These are phyloP conservation scores for Talaromyces ruber DNA, from an alignment of 495 filamentous ascomycete species.

Conservation along the genomic window DNA sequence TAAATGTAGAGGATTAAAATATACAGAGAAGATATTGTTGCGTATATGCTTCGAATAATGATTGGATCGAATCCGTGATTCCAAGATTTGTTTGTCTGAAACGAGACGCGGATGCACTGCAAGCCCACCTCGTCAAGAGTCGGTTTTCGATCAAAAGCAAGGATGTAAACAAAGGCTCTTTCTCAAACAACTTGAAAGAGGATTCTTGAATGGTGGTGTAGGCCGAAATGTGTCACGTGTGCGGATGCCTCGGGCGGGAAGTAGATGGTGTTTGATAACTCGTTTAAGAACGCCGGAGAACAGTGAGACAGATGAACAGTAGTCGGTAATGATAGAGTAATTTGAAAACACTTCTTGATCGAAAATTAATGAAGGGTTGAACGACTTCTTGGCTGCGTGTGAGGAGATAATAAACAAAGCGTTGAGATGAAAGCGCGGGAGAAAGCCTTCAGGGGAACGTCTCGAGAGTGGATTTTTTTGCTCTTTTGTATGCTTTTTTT, in stretches of 20 bases:
- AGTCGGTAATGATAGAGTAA: background rate
- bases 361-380: background rate
- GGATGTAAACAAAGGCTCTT: background rate
- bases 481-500: background rate
- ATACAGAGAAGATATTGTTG: conserved; percentile 5
- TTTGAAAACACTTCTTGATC: conserved; percentile 7
- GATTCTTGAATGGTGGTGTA: background rate
- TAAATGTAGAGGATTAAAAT: background rate
- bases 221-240: background rate
- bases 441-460: background rate
- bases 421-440: conserved; percentile 1
- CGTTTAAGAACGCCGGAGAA: background rate
- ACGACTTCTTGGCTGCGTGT: background rate
- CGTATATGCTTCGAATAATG: conserved; percentile 1
- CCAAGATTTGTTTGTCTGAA: background rate
- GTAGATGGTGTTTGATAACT: background rate
- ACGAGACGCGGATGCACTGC: conserved; percentile 33
- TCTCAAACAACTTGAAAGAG: background rate
- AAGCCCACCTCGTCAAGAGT: conserved; percentile 26
- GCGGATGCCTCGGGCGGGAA: background rate
- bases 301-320: conserved; percentile 11
- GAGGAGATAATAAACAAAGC: conserved; percentile 5
- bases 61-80: conserved; percentile 1
- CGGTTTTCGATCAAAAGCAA: background rate
- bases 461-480: background rate